phyloP scores from a whole-genome alignment of 2,329 filamentous ascomycete genomes.

The Sphaerostilbella broomeana region DNA sequence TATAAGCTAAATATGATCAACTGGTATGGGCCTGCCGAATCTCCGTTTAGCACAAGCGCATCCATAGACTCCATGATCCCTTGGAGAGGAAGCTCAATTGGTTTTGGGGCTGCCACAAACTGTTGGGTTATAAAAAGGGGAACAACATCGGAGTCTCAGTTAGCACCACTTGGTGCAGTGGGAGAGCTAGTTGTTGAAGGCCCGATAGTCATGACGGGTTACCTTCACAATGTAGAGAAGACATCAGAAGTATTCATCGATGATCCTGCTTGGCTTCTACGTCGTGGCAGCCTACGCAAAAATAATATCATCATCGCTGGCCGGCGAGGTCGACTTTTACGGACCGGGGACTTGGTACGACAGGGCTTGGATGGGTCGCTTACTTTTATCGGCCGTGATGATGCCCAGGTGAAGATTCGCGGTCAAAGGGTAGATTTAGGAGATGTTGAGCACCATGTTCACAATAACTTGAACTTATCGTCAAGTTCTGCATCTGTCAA shows the following conservation, averaged over 20 bases:
- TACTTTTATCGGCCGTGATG: background rate
- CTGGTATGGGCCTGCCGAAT: slow-evolving; percentile 10
- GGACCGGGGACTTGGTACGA: no score
- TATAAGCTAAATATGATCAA: slow-evolving; percentile 2
- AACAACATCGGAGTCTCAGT: no score
- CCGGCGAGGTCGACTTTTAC: no score
- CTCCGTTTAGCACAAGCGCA: slow-evolving; percentile 1
- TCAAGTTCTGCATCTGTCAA: background rate
- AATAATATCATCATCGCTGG: no score
- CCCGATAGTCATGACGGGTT: slow-evolving; percentile 2
- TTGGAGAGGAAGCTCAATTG: slow-evolving; percentile 7
- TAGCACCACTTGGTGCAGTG: slow-evolving; percentile 7
- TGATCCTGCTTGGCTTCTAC: no score
- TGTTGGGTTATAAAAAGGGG: slow-evolving; percentile 9
- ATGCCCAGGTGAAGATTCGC: slow-evolving; percentile 48
- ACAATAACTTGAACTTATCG: background rate
- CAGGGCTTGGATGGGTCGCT: no score
- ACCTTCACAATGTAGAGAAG: slow-evolving; percentile 3
- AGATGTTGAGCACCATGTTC: slow-evolving; percentile 14
- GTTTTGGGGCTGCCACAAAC: background rate
- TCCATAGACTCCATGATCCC: background rate
- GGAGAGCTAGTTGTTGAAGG: slow-evolving; percentile 8
- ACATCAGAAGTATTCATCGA: background rate
- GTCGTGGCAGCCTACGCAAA: no score
- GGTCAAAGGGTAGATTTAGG: slow-evolving; percentile 38